A percentile compares a stretch with the other conserved stretches of the same genome.
Evolutionary conservation across 2,329 filamentous ascomycete genomes (phyloP).

Genomic region (Ophioceras dolichostomum): DNA sequence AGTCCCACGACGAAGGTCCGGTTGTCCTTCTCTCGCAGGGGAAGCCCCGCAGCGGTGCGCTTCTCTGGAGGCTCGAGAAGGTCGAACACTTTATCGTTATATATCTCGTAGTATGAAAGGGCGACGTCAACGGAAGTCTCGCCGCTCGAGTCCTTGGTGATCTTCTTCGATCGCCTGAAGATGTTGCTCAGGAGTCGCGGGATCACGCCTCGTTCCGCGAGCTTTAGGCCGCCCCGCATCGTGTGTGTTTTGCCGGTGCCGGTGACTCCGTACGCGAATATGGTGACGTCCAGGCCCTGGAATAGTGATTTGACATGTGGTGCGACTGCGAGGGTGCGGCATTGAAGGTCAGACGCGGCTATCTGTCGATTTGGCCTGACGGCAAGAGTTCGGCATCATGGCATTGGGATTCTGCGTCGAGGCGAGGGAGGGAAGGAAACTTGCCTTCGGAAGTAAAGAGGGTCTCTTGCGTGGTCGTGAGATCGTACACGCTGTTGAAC

Average conservation of each 20-base stretch:
- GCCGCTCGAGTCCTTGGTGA: constrained; percentile 64
- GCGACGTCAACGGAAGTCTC: constrained; percentile 60
- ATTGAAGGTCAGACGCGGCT: constrained; percentile 4
- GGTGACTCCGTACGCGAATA: constrained; percentile 89
- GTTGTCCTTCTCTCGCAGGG: constrained; percentile 73
- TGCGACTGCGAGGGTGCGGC: constrained; percentile 44
- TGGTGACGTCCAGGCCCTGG: constrained; percentile 73
- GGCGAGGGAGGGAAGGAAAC: constrained; percentile 1
- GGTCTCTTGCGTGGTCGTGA: constrained; percentile 67
- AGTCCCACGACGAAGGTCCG: constrained; percentile 81
- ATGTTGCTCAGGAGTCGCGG: constrained; percentile 75
- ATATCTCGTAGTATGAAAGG: constrained; percentile 92
- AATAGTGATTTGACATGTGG: constrained; percentile 89
- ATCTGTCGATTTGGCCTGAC: too few species aligned
- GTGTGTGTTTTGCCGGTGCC: constrained; percentile 94
- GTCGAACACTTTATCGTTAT: constrained; percentile 92
- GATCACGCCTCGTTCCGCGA: constrained; percentile 80
- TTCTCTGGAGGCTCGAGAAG: constrained; percentile 81
- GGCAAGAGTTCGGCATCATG: background rate
- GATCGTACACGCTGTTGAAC: constrained; percentile 88
- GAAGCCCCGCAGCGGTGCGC: constrained; percentile 67
- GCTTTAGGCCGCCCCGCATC: constrained; percentile 80
- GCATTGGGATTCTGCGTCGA: background rate
- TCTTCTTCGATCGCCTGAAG: constrained; percentile 75
- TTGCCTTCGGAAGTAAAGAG: constrained; percentile 73